These are phyloP conservation scores for Cladosporium sp. DNA, from an alignment of 2,329 filamentous ascomycete species.

Conservation along the genomic window DNA sequence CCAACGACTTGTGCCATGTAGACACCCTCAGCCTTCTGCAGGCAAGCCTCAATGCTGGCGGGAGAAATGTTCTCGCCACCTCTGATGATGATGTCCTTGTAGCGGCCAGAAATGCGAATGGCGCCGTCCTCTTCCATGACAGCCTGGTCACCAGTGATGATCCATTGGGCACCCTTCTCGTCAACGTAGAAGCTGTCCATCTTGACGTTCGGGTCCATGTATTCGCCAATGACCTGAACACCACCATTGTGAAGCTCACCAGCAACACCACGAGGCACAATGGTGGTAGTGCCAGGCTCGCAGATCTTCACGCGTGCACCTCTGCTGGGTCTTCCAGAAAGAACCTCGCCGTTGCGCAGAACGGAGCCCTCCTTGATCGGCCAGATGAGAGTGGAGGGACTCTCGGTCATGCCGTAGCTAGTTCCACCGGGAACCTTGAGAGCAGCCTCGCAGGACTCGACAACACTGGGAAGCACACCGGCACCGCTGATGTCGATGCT, in stretches of 20 bases:
- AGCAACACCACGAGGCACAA: constrained; percentile 25
- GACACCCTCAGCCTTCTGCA: constrained; percentile 33
- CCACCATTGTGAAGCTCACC: constrained; percentile 31
- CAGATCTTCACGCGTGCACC: constrained; percentile 35
- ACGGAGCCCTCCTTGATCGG: constrained; percentile 26
- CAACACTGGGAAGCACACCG: constrained; percentile 33
- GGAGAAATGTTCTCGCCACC: constrained; percentile 64
- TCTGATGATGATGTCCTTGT: constrained; percentile 37
- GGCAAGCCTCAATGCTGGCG: constrained; percentile 31
- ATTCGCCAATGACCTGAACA: constrained; percentile 26
- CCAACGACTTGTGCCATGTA: constrained; percentile 41
- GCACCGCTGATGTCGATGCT: constrained; percentile 31
- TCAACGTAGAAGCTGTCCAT: constrained; percentile 28
- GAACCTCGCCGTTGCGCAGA: constrained; percentile 33
- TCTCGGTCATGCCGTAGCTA: constrained; percentile 45
- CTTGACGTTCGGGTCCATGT: constrained; percentile 27
- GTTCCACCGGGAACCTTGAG: constrained; percentile 27
- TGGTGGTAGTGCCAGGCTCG: constrained; percentile 23
- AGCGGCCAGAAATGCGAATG: constrained; percentile 33
- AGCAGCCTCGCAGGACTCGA: constrained; percentile 25
- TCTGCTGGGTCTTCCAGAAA: constrained; percentile 40
- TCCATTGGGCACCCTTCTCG: constrained; percentile 49
- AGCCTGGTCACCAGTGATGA: constrained; percentile 59
- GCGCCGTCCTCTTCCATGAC: constrained; percentile 44
- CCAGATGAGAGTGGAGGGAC: constrained; percentile 41